Evolutionary conservation across 257 asterid genomes (phyloP).

Genomic region (Cruciata laevipes): DNA sequence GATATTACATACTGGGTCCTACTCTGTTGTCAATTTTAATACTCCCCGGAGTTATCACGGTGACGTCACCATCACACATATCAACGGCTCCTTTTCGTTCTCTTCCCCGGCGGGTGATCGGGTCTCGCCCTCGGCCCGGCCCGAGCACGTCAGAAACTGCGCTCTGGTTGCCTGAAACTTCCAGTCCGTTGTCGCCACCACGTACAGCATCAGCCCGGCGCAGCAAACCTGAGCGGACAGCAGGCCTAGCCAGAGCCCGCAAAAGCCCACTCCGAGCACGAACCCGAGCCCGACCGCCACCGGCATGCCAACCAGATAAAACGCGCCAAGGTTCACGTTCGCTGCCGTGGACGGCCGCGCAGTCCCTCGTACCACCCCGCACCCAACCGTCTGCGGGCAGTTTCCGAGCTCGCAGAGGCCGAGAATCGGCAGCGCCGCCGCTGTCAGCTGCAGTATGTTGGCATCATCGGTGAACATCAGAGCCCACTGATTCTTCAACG

Average conservation of each 20-base stretch:
- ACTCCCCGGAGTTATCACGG: slow-evolving; percentile 14
- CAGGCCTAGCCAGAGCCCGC: slow-evolving; percentile 84
- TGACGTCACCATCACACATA: slow-evolving; percentile 51
- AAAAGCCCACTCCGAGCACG: slow-evolving; percentile 41
- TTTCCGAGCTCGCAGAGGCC: slow-evolving; percentile 86
- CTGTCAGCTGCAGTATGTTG: slow-evolving; percentile 44
- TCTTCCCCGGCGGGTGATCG: slow-evolving; percentile 21
- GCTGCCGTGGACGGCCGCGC: slow-evolving; percentile 78
- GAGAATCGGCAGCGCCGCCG: slow-evolving; percentile 60
- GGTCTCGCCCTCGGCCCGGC: slow-evolving; percentile 30
- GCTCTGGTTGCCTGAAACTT: slow-evolving; percentile 59
- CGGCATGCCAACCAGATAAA: slow-evolving; percentile 78
- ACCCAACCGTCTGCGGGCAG: slow-evolving; percentile 84
- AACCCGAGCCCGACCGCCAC: slow-evolving; percentile 69
- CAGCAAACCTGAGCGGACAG: slow-evolving; percentile 72
- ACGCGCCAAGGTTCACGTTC: slow-evolving; percentile 73
- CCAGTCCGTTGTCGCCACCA: slow-evolving; percentile 75
- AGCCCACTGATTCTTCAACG: slow-evolving; percentile 47
- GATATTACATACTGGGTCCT: slow-evolving; percentile 18
- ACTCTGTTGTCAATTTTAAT: slow-evolving; percentile 13
- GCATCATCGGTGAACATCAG: slow-evolving; percentile 50
- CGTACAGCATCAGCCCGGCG: slow-evolving; percentile 74
- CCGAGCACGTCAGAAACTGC: slow-evolving; percentile 60
- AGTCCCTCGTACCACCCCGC: slow-evolving; percentile 79
- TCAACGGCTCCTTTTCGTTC: slow-evolving; percentile 47